Evolutionary conservation across 495 filamentous ascomycete species (phyloP).

Genomic region (Penicillium robsamsonii): DNA sequence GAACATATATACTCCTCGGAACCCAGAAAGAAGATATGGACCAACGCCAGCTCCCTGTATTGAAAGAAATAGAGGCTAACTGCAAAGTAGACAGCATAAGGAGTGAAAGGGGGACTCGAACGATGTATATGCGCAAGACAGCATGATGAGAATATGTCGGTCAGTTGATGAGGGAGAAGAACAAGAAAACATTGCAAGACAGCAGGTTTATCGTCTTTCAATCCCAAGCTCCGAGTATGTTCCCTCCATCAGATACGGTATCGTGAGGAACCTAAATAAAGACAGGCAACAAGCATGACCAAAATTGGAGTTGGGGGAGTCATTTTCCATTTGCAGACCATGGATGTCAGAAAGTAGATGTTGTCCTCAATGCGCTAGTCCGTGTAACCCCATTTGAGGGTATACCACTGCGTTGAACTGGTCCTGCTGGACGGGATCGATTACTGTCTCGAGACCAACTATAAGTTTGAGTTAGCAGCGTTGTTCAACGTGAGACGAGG

Average conservation of each 20-base stretch:
- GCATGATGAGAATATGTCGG: background rate
- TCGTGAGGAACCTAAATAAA: conserved; percentile 7
- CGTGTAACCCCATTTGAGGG: conserved; percentile 37
- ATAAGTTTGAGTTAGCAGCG: conserved; percentile 19
- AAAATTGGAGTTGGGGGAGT: background rate
- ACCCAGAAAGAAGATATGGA: conserved; percentile 1
- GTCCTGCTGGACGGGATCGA: conserved; percentile 19
- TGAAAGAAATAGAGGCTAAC: conserved; percentile 15
- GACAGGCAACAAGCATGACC: conserved; percentile 2
- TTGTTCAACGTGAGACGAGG: background rate
- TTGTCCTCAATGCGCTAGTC: conserved; percentile 46
- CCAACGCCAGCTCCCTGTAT: conserved; percentile 36
- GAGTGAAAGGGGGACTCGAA: conserved; percentile 12
- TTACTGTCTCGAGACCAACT: conserved; percentile 45
- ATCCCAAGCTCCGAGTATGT: conserved; percentile 24
- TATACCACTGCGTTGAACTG: conserved; percentile 27
- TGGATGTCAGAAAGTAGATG: conserved; percentile 28
- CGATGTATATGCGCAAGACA: conserved; percentile 11
- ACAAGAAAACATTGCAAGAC: conserved; percentile 7
- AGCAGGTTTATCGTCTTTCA: conserved; percentile 24
- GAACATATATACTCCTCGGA: background rate
- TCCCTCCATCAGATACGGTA: conserved; percentile 7
- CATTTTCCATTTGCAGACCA: background rate
- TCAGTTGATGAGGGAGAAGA: background rate
- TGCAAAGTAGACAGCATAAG: background rate